Conservation (phyloP, 176 grass and related monocot genomes). For the Poa annua region DNA sequence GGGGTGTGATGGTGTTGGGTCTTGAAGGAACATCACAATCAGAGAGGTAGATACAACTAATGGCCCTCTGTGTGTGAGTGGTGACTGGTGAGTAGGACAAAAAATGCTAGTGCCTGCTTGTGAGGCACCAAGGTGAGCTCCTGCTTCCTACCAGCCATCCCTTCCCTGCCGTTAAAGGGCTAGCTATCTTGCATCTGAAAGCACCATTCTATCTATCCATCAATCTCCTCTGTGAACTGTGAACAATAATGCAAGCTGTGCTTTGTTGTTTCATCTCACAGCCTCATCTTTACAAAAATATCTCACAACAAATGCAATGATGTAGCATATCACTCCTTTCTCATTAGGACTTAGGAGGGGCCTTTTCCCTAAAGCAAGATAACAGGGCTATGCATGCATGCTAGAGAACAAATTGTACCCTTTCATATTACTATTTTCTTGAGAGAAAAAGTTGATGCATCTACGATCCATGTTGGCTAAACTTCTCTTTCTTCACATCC, state of each 20-base stretch:
- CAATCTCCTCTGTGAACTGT: slow-evolving; percentile 48
- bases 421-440: slow-evolving; percentile 49
- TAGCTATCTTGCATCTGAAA: slow-evolving; percentile 54
- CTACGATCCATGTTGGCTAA: slow-evolving; percentile 6
- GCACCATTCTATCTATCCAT: slow-evolving; percentile 39
- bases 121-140: slow-evolving; percentile 55
- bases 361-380: slow-evolving; percentile 50
- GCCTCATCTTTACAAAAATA: background rate
- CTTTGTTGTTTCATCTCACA: slow-evolving; percentile 29
- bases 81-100: slow-evolving; percentile 60
- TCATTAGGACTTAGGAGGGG: slow-evolving; percentile 28
- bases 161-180: slow-evolving; percentile 44
- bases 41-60: slow-evolving; percentile 48
- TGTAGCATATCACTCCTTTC: slow-evolving; percentile 20
- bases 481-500: slow-evolving; percentile 27
- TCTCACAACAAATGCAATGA: slow-evolving; percentile 31
- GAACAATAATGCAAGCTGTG: slow-evolving; percentile 54
- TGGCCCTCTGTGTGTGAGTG: slow-evolving; percentile 42
- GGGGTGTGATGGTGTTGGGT: slow-evolving; percentile 47
- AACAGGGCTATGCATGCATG: background rate
- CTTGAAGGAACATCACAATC: slow-evolving; percentile 53
- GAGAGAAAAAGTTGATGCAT: slow-evolving; percentile 29
- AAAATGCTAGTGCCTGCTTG: slow-evolving; percentile 63
- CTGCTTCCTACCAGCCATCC: slow-evolving; percentile 70
- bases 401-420: slow-evolving; percentile 27